Percentiles rank a stretch among this genome's conserved stretches.
These are phyloP conservation scores for Suillus paluster DNA, from an alignment of 768 basidiomycete species.

Conservation along the genomic window DNA sequence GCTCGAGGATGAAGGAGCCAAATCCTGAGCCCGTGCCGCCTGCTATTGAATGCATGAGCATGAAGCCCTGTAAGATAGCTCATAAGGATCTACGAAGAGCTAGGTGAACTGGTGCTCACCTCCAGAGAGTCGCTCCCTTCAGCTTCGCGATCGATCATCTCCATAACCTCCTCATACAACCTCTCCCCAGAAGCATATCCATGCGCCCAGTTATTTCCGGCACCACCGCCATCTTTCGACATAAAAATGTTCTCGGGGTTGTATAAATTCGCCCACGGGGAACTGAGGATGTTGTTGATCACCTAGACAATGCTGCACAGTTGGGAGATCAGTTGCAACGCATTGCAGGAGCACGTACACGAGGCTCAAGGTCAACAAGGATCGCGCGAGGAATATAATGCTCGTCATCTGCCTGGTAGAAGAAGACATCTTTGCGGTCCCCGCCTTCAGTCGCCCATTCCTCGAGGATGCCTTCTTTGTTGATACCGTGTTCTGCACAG, in stretches of 20 bases:
- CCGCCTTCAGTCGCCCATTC: slow-evolving; percentile 96
- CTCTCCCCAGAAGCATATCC: slow-evolving; percentile 90
- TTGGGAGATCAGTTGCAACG: background rate
- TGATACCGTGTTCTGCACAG: slow-evolving; percentile 98
- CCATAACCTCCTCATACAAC: slow-evolving; percentile 96
- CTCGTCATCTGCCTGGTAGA: slow-evolving; percentile 99
- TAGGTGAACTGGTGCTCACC: slow-evolving; percentile 47
- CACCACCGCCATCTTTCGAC: slow-evolving; percentile 97
- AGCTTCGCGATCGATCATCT: slow-evolving; percentile 98
- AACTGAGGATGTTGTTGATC: slow-evolving; percentile 91
- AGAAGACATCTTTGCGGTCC: slow-evolving; percentile 98
- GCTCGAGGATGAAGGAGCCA: slow-evolving; percentile 96
- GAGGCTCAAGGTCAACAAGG: slow-evolving; percentile 93
- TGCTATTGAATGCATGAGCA: slow-evolving; percentile 98
- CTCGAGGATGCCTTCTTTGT: slow-evolving; percentile 91
- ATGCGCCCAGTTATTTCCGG: slow-evolving; percentile 99
- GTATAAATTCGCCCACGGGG: slow-evolving; percentile 86
- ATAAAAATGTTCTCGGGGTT: slow-evolving; percentile 98
- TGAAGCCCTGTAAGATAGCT: slow-evolving; percentile 78
- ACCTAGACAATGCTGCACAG: slow-evolving; percentile 57
- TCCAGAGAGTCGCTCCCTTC: slow-evolving; percentile 97
- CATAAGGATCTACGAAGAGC: background rate
- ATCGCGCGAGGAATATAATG: slow-evolving; percentile 98
- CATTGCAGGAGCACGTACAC: slow-evolving; percentile 58
- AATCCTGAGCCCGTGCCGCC: slow-evolving; percentile 98